Conservation (phyloP, 495 filamentous ascomycete species). For the Penicillium daleae region DNA sequence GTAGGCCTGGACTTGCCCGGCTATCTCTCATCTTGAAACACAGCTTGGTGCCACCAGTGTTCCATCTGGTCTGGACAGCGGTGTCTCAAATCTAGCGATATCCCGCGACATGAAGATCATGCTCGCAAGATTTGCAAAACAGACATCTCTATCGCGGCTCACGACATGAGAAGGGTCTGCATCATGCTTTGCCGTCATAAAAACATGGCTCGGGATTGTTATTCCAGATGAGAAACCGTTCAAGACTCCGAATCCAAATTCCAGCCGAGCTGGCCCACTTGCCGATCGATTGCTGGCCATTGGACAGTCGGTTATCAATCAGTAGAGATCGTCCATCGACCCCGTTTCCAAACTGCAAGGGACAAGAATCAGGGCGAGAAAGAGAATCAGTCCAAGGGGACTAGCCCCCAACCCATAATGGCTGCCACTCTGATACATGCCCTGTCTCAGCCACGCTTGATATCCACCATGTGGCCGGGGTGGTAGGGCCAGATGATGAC, state of each 20-base stretch:
- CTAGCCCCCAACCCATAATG: conserved; percentile 9
- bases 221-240: not conserved
- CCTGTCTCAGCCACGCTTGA: conserved; percentile 21
- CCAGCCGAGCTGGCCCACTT: conserved; percentile 15
- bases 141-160: not conserved
- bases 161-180: not conserved
- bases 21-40: conserved; percentile 6
- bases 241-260: not conserved
- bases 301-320: conserved; percentile 30
- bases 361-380: not conserved
- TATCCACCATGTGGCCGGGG: not conserved
- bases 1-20: not conserved
- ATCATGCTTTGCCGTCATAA: not conserved
- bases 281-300: conserved; percentile 20
- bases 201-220: not conserved
- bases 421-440: conserved; percentile 16
- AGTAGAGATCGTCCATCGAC: conserved; percentile 19
- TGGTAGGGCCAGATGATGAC: not conserved
- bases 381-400: conserved; percentile 8
- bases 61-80: not conserved
- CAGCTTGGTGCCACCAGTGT: conserved; percentile 1
- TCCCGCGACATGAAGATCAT: not conserved
- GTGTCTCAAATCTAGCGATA: not conserved
- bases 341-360: conserved; percentile 1
- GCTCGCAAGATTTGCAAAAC: not conserved